Percentiles rank a stretch among this genome's conserved stretches.
Conservation (phyloP, 208 protist genomes). For the Herpetomonas samuelpessoai region DNA sequence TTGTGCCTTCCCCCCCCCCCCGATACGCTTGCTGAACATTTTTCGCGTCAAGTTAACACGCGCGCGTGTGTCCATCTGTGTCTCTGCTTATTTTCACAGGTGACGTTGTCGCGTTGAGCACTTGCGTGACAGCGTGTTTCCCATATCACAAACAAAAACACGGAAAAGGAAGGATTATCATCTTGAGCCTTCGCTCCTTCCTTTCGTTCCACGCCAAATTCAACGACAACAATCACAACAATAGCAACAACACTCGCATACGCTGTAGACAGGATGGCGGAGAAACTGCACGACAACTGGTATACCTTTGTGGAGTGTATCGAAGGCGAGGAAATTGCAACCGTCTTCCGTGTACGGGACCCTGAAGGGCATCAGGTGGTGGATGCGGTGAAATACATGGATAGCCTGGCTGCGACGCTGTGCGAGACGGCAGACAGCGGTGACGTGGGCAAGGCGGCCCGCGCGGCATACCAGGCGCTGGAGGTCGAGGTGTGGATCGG, state of each 20-base stretch:
- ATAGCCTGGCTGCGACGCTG: slow-evolving; percentile 10
- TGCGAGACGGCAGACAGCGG: slow-evolving; percentile 1
- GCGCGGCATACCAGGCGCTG: slow-evolving; percentile 41
- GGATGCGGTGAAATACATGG: slow-evolving; percentile 21
- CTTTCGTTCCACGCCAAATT: too few relatives aligned
- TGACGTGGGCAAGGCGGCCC: slow-evolving; percentile 3
- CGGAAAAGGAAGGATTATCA: too few relatives aligned
- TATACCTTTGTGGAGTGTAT: slow-evolving; percentile 24
- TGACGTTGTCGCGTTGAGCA: too few relatives aligned
- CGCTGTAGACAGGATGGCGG: too few relatives aligned
- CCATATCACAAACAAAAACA: too few relatives aligned
- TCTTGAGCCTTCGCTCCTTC: too few relatives aligned
- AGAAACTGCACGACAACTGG: slow-evolving; percentile 17
- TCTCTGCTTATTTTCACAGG: too few relatives aligned
- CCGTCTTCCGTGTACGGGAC: slow-evolving; percentile 43
- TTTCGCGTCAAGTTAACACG: too few relatives aligned
- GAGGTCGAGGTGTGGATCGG: slow-evolving; percentile 38
- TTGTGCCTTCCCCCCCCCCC: slow-evolving; percentile 1
- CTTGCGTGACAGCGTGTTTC: too few relatives aligned
- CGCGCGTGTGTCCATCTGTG: too few relatives aligned
- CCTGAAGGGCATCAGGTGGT: slow-evolving; percentile 18
- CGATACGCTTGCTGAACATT: neutral
- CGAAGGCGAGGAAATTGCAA: slow-evolving; percentile 11
- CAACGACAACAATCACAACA: too few relatives aligned
- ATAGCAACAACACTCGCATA: too few relatives aligned